phyloP scores from a whole-genome alignment of 306 rosid genomes.

The Pterocarpus santalinus region DNA sequence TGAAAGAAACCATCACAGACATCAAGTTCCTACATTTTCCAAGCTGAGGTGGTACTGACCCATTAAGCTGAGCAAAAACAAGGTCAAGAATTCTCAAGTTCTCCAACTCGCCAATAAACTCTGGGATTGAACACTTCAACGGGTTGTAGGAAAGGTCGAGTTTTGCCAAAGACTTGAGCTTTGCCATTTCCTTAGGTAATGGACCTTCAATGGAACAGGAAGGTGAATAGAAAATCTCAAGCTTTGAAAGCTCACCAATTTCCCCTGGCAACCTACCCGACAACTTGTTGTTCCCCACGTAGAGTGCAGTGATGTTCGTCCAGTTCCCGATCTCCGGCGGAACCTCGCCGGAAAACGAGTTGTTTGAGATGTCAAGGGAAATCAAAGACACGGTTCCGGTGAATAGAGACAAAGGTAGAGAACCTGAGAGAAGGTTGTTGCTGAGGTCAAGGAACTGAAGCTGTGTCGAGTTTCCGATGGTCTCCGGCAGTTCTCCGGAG shows the following conservation, averaged over 20 bases:
- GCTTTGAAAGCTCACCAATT: constrained; percentile 76
- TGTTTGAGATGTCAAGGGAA: constrained; percentile 84
- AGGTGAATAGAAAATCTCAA: constrained; percentile 64
- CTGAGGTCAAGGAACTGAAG: constrained; percentile 77
- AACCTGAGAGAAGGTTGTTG: constrained; percentile 78
- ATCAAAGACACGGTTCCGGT: constrained; percentile 62
- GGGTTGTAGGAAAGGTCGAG: constrained; percentile 95
- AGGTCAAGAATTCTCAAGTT: constrained; percentile 66
- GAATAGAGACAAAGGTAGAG: constrained; percentile 71
- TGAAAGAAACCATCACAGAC: constrained; percentile 80
- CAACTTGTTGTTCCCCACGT: constrained; percentile 68
- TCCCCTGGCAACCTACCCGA: constrained; percentile 78
- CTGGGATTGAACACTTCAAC: constrained; percentile 81
- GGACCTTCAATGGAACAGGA: constrained; percentile 86
- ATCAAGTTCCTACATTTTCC: constrained; percentile 74
- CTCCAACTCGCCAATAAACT: constrained; percentile 74
- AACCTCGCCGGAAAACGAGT: constrained; percentile 75
- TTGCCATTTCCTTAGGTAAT: constrained; percentile 76
- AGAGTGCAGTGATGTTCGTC: constrained; percentile 74
- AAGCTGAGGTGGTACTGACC: constrained; percentile 83
- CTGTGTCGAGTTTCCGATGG: constrained; percentile 70
- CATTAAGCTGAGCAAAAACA: constrained; percentile 75
- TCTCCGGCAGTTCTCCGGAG: constrained; percentile 65
- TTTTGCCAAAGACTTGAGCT: constrained; percentile 63
- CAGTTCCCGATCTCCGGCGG: constrained; percentile 76